Conservation (phyloP, 2,329 filamentous ascomycete species). For the Cladosporium velox region DNA sequence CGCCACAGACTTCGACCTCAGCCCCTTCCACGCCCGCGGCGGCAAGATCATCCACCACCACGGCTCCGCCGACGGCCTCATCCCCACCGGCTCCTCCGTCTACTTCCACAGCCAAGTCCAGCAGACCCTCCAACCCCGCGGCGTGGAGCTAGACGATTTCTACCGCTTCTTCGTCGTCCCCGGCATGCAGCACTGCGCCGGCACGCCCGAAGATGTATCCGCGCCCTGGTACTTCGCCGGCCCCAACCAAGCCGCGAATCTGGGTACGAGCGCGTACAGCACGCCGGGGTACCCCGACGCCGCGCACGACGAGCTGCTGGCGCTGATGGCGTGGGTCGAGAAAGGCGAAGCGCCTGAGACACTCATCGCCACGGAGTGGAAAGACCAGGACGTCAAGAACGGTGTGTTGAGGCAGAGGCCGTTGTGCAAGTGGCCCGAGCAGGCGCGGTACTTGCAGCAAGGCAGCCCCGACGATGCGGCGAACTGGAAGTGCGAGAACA, state of each 20-base stretch:
- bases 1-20: conserved; percentile 52
- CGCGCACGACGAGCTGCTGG: conserved; percentile 39
- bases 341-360: conserved; percentile 39
- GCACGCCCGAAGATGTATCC: conserved; percentile 38
- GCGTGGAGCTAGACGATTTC: conserved; percentile 42
- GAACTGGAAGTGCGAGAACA: conserved; percentile 35
- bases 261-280: conserved; percentile 27
- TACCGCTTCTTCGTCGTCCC: conserved; percentile 49
- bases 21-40: conserved; percentile 45
- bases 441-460: conserved; percentile 32
- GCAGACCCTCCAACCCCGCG: conserved; percentile 38
- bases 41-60: conserved; percentile 48
- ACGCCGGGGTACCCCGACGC: conserved; percentile 39
- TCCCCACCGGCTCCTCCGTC: conserved; percentile 53
- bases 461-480: conserved; percentile 34
- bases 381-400: conserved; percentile 34
- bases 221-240: conserved; percentile 52
- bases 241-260: conserved; percentile 35
- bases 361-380: conserved; percentile 41
- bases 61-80: conserved; percentile 49
- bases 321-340: conserved; percentile 45
- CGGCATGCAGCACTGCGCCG: conserved; percentile 48
- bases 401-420: conserved; percentile 40
- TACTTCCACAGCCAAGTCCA: conserved; percentile 54
- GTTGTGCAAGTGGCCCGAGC: conserved; percentile 39